Conservation (phyloP, 1,284 basidiomycete genomes). For the Boletus hoseneyae region DNA sequence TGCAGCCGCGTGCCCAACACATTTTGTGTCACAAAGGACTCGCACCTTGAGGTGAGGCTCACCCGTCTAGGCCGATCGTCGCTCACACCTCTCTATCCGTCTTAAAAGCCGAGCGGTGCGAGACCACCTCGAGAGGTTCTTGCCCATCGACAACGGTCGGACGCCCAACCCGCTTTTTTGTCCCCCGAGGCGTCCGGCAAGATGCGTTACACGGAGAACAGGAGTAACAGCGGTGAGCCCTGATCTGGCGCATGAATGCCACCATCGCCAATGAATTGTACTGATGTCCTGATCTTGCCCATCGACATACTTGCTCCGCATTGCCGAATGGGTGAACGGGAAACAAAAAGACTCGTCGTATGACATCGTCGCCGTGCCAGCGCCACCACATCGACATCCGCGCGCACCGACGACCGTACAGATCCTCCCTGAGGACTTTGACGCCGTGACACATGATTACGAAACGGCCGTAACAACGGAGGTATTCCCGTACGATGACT, state of each 20-base stretch:
- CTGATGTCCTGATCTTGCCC: conserved; percentile 18
- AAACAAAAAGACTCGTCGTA: conserved; percentile 30
- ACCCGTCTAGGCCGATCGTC: not conserved
- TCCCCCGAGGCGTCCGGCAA: not conserved
- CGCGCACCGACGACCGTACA: conserved; percentile 34
- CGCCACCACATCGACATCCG: conserved; percentile 21
- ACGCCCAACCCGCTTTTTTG: not conserved
- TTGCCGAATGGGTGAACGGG: not conserved
- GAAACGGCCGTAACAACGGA: conserved; percentile 28
- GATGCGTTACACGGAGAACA: conserved; percentile 20
- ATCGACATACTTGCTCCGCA: conserved; percentile 11
- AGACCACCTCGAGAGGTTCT: not conserved
- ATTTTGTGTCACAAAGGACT: conserved; percentile 19
- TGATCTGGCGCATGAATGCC: not conserved
- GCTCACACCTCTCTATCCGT: not conserved
- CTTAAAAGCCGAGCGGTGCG: conserved; percentile 1
- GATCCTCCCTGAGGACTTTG: conserved; percentile 30
- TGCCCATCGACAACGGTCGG: not conserved
- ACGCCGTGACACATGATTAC: conserved; percentile 30
- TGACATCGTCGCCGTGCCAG: conserved; percentile 27
- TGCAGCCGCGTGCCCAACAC: conserved; percentile 23
- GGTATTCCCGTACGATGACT: conserved; percentile 20
- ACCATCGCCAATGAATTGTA: not conserved
- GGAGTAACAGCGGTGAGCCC: conserved; percentile 27
- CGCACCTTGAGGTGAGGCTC: conserved; percentile 9